Conservation (phyloP, 352 stramenopile species). For the Pythium coloratum region DNA sequence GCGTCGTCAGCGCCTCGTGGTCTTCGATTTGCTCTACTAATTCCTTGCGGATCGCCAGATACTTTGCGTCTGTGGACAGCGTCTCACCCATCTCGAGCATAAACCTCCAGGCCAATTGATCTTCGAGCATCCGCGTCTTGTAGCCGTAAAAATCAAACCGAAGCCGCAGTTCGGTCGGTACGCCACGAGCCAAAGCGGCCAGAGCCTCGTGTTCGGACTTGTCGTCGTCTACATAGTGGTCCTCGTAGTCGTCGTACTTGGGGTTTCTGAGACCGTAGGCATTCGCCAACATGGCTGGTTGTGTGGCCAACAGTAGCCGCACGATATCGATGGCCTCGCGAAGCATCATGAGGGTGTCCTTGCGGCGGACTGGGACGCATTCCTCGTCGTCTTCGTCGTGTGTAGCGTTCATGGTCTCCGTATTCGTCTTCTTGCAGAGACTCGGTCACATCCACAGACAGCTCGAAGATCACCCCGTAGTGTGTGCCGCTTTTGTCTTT, state of each 20-base stretch:
- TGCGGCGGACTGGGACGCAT: no score
- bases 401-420: no score
- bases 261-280: no score
- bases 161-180: slow-evolving; percentile 4
- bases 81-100: background rate
- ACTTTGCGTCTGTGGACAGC: no score
- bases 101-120: slow-evolving; percentile 4
- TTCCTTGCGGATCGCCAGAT: no score
- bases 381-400: no score
- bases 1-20: background rate
- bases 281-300: background rate
- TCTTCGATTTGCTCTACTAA: no score
- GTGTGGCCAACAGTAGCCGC: background rate
- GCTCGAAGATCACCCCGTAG: no score
- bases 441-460: no score
- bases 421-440: background rate
- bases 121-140: background rate
- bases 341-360: background rate
- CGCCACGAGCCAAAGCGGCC: background rate
- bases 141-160: background rate
- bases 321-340: slow-evolving; percentile 16
- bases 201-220: background rate
- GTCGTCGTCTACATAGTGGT: background rate
- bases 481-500: no score
- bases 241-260: no score